Conservation (phyloP, 2,329 filamentous ascomycete genomes). For the Phyllosticta citribraziliensis region DNA sequence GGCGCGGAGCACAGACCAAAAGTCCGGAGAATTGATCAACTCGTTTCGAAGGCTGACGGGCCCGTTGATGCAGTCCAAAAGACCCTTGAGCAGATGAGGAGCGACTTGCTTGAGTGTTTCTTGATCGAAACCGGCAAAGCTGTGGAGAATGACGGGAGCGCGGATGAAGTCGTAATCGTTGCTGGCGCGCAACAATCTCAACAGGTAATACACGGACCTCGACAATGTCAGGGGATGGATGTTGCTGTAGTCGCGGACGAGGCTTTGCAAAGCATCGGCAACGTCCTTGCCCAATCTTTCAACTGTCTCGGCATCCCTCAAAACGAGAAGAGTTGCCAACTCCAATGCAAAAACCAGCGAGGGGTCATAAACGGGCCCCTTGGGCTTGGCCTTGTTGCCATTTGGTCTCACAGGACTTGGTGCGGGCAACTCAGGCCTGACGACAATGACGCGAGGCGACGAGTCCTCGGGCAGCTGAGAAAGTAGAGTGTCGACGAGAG, state of each 20-base stretch:
- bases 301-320: conserved; percentile 65
- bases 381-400: conserved; percentile 46
- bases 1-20: conserved; percentile 81
- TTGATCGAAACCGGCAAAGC: conserved; percentile 78
- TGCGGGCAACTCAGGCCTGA: conserved; percentile 75
- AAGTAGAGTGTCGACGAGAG: conserved; percentile 63
- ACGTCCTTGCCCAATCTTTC: conserved; percentile 67
- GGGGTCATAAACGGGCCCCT: conserved; percentile 67
- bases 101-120: conserved; percentile 68
- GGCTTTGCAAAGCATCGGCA: conserved; percentile 66
- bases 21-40: conserved; percentile 92
- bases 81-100: conserved; percentile 63
- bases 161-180: conserved; percentile 89
- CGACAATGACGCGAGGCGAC: conserved; percentile 69
- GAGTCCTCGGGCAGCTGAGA: conserved; percentile 80
- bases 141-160: conserved; percentile 82
- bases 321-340: conserved; percentile 70
- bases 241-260: conserved; percentile 68
- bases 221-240: conserved; percentile 79
- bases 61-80: conserved; percentile 69
- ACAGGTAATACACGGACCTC: conserved; percentile 75
- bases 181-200: conserved; percentile 71
- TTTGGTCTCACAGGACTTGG: conserved; percentile 49
- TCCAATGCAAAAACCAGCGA: conserved; percentile 85
- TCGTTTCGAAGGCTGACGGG: conserved; percentile 75